Evolutionary conservation across 2,329 filamentous ascomycete species (phyloP).

Genomic region (Exophiala lecanii-corni): DNA sequence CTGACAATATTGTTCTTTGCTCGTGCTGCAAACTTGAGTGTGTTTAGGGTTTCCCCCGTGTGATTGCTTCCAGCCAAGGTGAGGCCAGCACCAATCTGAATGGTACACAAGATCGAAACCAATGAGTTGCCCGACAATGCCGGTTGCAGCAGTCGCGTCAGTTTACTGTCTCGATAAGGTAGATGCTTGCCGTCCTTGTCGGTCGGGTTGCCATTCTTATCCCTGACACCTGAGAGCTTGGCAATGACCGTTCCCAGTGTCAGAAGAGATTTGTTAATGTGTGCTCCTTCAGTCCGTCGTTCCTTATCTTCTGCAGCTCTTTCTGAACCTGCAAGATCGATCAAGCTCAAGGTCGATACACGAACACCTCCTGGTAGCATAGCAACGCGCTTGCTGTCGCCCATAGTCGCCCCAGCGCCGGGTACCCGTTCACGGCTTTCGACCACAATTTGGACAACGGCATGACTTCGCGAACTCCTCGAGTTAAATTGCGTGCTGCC

Average conservation of each 20-base stretch:
- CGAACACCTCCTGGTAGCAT: slow-evolving; percentile 82
- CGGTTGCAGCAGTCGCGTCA: slow-evolving; percentile 86
- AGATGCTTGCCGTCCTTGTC: slow-evolving; percentile 89
- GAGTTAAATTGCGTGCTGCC: slow-evolving; percentile 97
- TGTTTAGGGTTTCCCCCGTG: slow-evolving; percentile 86
- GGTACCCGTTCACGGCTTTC: slow-evolving; percentile 86
- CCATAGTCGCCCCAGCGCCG: slow-evolving; percentile 43
- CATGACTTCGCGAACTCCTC: slow-evolving; percentile 93
- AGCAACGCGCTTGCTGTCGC: slow-evolving; percentile 60
- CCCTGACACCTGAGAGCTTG: slow-evolving; percentile 82
- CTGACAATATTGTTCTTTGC: slow-evolving; percentile 98
- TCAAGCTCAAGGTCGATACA: slow-evolving; percentile 90
- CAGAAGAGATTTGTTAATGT: slow-evolving; percentile 97
- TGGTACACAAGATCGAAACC: slow-evolving; percentile 95
- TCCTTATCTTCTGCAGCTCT: slow-evolving; percentile 95
- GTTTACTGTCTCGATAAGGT: slow-evolving; percentile 94
- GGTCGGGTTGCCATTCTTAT: slow-evolving; percentile 65
- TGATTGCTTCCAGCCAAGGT: slow-evolving; percentile 70
- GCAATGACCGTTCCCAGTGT: slow-evolving; percentile 94
- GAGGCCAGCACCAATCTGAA: slow-evolving; percentile 76
- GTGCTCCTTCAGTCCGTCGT: slow-evolving; percentile 85
- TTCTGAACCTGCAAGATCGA: slow-evolving; percentile 94
- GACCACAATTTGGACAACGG: slow-evolving; percentile 96
- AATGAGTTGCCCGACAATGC: slow-evolving; percentile 89
- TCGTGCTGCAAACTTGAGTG: slow-evolving; percentile 90